phyloP scores from a whole-genome alignment of 768 basidiomycete species.

The Scleroderma bovista region DNA sequence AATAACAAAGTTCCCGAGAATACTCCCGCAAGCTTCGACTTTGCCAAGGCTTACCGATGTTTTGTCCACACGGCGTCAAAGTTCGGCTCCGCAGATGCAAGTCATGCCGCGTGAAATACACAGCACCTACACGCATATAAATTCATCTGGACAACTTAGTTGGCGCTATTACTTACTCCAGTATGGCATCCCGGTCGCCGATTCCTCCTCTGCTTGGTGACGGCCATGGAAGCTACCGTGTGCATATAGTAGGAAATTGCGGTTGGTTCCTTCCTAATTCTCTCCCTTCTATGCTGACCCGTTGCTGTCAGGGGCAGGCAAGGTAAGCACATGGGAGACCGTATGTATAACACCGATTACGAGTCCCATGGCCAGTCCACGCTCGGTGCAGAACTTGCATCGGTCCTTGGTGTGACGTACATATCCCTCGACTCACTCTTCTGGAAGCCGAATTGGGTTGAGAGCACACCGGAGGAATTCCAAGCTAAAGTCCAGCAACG shows the following conservation, averaged over 20 bases:
- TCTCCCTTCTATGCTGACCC: not conserved
- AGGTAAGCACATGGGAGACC: slow-evolving; percentile 21
- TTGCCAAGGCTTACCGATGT: too few relatives aligned
- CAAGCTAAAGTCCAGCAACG: slow-evolving; percentile 8
- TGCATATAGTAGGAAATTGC: slow-evolving; percentile 47
- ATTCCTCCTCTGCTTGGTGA: slow-evolving; percentile 39
- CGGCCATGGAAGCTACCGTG: slow-evolving; percentile 36
- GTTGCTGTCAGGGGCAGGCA: slow-evolving; percentile 26
- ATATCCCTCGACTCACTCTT: slow-evolving; percentile 40
- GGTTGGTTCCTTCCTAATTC: slow-evolving; percentile 16
- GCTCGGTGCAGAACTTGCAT: slow-evolving; percentile 35
- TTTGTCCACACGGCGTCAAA: not conserved
- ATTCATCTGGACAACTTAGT: not conserved
- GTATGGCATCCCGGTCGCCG: not conserved
- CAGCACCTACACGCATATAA: not conserved
- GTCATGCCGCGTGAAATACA: not conserved
- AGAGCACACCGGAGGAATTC: slow-evolving; percentile 23
- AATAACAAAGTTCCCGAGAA: too few relatives aligned
- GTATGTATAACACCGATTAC: not conserved
- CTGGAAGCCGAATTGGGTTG: slow-evolving; percentile 43
- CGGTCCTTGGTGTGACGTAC: slow-evolving; percentile 37
- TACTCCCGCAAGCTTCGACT: too few relatives aligned
- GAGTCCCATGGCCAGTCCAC: slow-evolving; percentile 35
- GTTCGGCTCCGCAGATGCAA: not conserved
- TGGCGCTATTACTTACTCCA: not conserved